These are phyloP conservation scores for Verticillium longisporum DNA, from an alignment of 2,329 filamentous ascomycete species.

Conservation along the genomic window DNA sequence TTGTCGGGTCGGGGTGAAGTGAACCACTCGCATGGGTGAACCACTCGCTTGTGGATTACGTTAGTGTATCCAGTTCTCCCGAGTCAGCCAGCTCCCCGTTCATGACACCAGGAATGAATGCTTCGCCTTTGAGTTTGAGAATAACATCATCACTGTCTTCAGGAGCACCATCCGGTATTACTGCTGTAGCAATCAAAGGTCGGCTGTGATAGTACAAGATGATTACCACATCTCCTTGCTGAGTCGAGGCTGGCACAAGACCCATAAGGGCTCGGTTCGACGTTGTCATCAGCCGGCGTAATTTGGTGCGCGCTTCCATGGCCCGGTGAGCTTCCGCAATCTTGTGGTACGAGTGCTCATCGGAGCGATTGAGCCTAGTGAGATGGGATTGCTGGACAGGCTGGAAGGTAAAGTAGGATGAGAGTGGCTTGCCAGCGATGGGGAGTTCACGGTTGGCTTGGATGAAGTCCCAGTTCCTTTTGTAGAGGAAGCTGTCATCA, in stretches of 20 bases:
- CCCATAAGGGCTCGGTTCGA: background rate
- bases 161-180: background rate
- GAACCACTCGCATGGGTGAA: too few relatives aligned
- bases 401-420: background rate
- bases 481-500: background rate
- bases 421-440: background rate
- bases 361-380: background rate
- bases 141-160: background rate
- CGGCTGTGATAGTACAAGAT: background rate
- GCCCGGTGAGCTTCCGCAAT: background rate
- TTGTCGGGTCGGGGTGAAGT: too few relatives aligned
- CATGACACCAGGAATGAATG: background rate
- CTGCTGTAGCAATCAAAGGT: background rate
- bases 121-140: background rate
- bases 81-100: background rate
- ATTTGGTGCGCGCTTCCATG: conserved; percentile 1
- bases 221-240: conserved; percentile 2
- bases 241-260: background rate
- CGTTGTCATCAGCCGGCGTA: background rate
- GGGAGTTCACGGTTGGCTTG: background rate
- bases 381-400: background rate
- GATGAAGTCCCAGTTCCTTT: conserved; percentile 1
- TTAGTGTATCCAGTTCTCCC: too few relatives aligned
- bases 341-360: background rate
- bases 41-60: too few relatives aligned